Percentiles rank a stretch among this genome's conserved stretches.
Evolutionary conservation across 805 yeast genomes (phyloP).

Genomic region (Saccharomycopsis babjevae): DNA sequence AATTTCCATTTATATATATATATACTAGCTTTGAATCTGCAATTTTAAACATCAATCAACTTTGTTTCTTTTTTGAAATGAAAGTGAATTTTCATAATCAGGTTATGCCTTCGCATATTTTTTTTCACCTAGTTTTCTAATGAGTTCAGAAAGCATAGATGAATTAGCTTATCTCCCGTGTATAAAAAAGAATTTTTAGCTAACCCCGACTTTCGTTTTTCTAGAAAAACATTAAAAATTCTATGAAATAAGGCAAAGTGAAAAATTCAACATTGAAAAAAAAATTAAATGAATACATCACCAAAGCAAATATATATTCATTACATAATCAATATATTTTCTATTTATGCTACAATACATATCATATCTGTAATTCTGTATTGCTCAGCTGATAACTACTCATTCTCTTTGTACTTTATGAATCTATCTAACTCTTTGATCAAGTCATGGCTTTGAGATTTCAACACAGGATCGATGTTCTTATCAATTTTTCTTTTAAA

Average conservation of each 20-base stretch:
- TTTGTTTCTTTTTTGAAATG: no score
- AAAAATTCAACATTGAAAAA: background rate
- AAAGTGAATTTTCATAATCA: no score
- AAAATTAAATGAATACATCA: background rate
- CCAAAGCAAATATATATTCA: background rate
- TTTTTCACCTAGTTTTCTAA: no score
- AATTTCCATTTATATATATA: no score
- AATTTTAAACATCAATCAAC: no score
- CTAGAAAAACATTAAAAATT: background rate
- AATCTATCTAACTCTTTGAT: conserved; percentile 61
- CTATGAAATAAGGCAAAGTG: no score
- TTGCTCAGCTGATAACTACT: conserved; percentile 18
- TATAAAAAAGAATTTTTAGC: background rate
- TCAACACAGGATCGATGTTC: conserved; percentile 45
- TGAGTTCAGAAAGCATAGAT: background rate
- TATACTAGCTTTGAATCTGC: no score
- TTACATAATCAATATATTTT: background rate
- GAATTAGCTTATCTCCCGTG: background rate
- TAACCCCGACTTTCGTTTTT: background rate
- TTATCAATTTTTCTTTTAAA: conserved; percentile 46
- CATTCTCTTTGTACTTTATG: conserved; percentile 59
- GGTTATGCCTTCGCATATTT: no score
- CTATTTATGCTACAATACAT: background rate
- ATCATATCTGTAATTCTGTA: background rate
- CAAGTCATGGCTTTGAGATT: conserved; percentile 57